phyloP scores from a whole-genome alignment of 192 early-diverging fungal genomes.

The Rhizophagus clarus region DNA sequence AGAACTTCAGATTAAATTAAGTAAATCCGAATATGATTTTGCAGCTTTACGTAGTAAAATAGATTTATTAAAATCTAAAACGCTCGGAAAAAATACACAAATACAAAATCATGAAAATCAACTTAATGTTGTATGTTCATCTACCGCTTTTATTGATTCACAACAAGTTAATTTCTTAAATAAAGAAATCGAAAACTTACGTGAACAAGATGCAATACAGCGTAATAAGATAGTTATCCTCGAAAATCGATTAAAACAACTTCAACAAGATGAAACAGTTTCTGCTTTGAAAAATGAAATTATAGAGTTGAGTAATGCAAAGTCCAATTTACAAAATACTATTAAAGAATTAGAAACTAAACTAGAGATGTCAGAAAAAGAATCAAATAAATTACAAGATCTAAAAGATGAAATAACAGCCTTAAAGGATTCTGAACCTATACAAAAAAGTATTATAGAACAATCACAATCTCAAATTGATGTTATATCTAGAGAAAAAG shows the following conservation, averaged over 20 bases:
- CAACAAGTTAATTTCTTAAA: not conserved
- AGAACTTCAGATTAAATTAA: slow-evolving; percentile 3
- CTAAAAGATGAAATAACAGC: not conserved
- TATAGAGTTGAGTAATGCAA: not conserved
- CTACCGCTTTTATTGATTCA: not conserved
- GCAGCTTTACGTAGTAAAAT: not conserved
- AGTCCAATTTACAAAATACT: not conserved
- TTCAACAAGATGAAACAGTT: not conserved
- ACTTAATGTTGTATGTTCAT: not conserved
- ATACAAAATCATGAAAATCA: not conserved
- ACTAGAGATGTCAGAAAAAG: not conserved
- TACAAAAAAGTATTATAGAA: slow-evolving; percentile 6
- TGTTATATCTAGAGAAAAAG: not conserved
- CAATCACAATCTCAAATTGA: slow-evolving; percentile 3
- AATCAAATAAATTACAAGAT: not conserved
- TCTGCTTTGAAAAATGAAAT: not conserved
- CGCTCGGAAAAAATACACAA: not conserved
- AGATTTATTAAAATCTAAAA: not conserved
- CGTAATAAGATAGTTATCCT: not conserved
- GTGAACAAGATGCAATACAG: not conserved
- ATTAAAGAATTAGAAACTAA: slow-evolving; percentile 16
- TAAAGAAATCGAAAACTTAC: not conserved
- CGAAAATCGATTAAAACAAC: not conserved
- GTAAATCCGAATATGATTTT: not conserved
- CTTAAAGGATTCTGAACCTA: not conserved